A percentile compares a stretch with the other conserved stretches of the same genome.
Evolutionary conservation across 805 yeast genomes (phyloP).

Genomic region (Hanseniaspora clermontiae): DNA sequence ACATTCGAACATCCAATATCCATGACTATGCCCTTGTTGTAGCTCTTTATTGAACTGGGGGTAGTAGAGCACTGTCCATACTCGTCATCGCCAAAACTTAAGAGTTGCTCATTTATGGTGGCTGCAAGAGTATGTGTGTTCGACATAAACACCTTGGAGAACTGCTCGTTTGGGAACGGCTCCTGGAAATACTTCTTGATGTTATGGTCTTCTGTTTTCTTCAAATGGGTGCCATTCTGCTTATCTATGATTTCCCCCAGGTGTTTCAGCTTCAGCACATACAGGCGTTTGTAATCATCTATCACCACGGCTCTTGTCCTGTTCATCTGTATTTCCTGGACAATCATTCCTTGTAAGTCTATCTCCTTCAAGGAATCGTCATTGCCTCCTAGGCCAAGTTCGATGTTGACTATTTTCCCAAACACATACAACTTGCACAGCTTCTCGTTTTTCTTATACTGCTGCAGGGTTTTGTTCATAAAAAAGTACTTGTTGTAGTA

Average conservation of each 20-base stretch:
- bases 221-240: conserved; percentile 30
- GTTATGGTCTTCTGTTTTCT: conserved; percentile 24
- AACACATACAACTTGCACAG: conserved; percentile 37
- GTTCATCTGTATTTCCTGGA: conserved; percentile 40
- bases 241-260: conserved; percentile 48
- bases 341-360: conserved; percentile 19
- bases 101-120: conserved; percentile 41
- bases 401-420: conserved; percentile 52
- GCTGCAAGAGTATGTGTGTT: conserved; percentile 57
- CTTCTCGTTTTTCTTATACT: conserved; percentile 35
- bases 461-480: neutral
- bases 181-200: neutral
- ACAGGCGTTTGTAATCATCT: conserved; percentile 42
- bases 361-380: conserved; percentile 36
- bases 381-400: conserved; percentile 55
- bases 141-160: conserved; percentile 37
- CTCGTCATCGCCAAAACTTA: conserved; percentile 68
- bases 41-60: conserved; percentile 17
- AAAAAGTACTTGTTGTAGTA: conserved; percentile 28
- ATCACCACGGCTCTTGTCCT: conserved; percentile 53
- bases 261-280: conserved; percentile 53
- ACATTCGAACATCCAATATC: conserved; percentile 53
- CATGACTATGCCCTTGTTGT: conserved; percentile 14
- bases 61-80: conserved; percentile 38
- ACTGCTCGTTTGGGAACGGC: conserved; percentile 20